These are phyloP conservation scores for Fusarium aywerte DNA, from an alignment of 2,329 filamentous ascomycete genomes.

Conservation along the genomic window DNA sequence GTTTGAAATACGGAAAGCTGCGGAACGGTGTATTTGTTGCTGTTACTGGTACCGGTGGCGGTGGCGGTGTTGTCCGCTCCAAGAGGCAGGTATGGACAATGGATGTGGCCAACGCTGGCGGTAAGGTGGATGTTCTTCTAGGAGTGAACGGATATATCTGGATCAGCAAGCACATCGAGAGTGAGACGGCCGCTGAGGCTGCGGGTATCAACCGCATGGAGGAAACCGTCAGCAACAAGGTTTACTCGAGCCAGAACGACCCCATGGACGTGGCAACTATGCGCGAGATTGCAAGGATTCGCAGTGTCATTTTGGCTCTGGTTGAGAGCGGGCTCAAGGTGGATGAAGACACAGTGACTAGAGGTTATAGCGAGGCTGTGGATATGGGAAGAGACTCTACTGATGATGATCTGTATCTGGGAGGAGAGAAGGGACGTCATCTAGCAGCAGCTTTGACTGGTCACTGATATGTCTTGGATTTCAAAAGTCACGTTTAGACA, in stretches of 20 bases:
- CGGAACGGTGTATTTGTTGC: constrained; percentile 90
- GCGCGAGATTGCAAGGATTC: constrained; percentile 86
- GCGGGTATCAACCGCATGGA: constrained; percentile 84
- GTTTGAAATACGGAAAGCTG: constrained; percentile 93
- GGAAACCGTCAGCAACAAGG: constrained; percentile 83
- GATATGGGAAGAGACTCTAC: constrained; percentile 74
- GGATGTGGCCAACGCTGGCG: constrained; percentile 64
- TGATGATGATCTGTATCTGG: constrained; percentile 69
- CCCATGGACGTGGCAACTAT: constrained; percentile 79
- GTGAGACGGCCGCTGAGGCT: constrained; percentile 60
- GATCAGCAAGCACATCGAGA: constrained; percentile 85
- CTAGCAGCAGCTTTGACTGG: constrained; percentile 56
- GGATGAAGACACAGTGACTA: constrained; percentile 88
- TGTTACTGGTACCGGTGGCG: constrained; percentile 84
- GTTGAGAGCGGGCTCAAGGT: constrained; percentile 85
- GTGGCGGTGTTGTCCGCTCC: constrained; percentile 84
- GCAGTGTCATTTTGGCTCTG: constrained; percentile 82
- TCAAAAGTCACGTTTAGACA: neutral
- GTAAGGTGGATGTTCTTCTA: constrained; percentile 84
- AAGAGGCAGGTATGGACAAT: constrained; percentile 91
- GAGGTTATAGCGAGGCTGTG: constrained; percentile 83
- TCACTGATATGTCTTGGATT: constrained; percentile 27
- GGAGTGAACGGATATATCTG: constrained; percentile 98
- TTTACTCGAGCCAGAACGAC: constrained; percentile 97
- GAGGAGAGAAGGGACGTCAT: constrained; percentile 65